Evolutionary conservation across 2,329 filamentous ascomycete species (phyloP).

Genomic region (Dendryphion nanum): DNA sequence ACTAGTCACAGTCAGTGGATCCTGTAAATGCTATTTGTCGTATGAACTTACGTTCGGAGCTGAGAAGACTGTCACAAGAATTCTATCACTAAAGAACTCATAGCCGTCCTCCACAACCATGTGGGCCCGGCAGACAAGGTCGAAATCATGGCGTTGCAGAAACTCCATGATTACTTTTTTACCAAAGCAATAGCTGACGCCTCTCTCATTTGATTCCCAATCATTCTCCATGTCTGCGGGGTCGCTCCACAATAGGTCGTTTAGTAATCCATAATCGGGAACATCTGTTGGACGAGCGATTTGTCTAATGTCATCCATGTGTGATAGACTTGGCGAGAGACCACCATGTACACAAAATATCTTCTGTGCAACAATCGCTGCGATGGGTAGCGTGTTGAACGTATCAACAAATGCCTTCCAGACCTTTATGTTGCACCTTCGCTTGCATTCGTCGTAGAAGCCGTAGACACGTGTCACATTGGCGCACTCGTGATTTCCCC

Average conservation of each 20-base stretch:
- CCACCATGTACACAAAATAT: conserved; percentile 98
- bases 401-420: conserved; percentile 98
- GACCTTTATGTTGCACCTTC: conserved; percentile 91
- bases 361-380: conserved; percentile 93
- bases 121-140: conserved; percentile 93
- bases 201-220: conserved; percentile 96
- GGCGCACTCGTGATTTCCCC: conserved; percentile 95
- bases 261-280: conserved; percentile 91
- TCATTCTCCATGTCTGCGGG: conserved; percentile 97
- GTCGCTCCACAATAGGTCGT: conserved; percentile 95
- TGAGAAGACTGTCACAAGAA: conserved; percentile 95
- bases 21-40: background rate
- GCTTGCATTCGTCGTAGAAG: conserved; percentile 98
- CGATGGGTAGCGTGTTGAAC: conserved; percentile 93
- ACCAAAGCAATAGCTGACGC: conserved; percentile 97
- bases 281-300: conserved; percentile 96
- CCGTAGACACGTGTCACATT: conserved; percentile 95
- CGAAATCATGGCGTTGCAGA: conserved; percentile 90
- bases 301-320: conserved; percentile 98
- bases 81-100: conserved; percentile 95
- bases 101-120: conserved; percentile 99
- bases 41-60: conserved; percentile 84
- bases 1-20: conserved; percentile 55
- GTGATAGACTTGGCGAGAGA: conserved; percentile 82
- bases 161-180: conserved; percentile 99